phyloP scores from a whole-genome alignment of 2,329 filamentous ascomycete genomes.

The Phaeosphaeria sp. region DNA sequence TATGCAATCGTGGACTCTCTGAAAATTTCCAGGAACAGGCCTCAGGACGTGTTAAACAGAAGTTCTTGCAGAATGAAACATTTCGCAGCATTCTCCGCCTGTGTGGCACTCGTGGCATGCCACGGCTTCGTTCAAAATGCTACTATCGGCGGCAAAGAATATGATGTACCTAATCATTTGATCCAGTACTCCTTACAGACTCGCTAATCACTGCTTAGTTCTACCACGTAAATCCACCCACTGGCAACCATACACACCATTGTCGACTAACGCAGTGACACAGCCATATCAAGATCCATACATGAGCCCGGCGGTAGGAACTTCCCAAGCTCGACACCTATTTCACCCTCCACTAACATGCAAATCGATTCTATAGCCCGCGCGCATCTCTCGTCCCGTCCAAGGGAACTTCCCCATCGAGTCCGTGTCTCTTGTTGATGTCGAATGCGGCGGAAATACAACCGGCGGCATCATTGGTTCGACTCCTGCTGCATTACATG shows the following conservation, averaged over 20 bases:
- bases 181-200: constrained; percentile 1
- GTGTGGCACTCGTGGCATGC: not conserved
- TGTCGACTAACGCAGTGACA: not conserved
- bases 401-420: constrained; percentile 63
- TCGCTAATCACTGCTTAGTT: not conserved
- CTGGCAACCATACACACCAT: not conserved
- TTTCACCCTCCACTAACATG: not conserved
- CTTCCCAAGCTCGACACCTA: not conserved
- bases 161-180: constrained; percentile 13
- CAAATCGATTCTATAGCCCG: constrained; percentile 38
- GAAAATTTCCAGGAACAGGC: not conserved
- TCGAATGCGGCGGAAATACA: constrained; percentile 61
- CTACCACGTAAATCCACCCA: constrained; percentile 2
- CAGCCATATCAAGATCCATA: constrained; percentile 31
- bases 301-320: constrained; percentile 15
- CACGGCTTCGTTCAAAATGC: not conserved
- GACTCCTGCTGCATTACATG: constrained; percentile 56
- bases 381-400: constrained; percentile 61
- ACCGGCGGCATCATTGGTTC: constrained; percentile 56
- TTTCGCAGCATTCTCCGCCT: not conserved
- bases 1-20: not conserved
- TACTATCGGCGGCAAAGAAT: not conserved
- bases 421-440: constrained; percentile 57
- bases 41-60: not conserved
- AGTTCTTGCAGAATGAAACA: not conserved